Conservation (phyloP, 495 filamentous ascomycete genomes). For the Lophium mytilinum region DNA sequence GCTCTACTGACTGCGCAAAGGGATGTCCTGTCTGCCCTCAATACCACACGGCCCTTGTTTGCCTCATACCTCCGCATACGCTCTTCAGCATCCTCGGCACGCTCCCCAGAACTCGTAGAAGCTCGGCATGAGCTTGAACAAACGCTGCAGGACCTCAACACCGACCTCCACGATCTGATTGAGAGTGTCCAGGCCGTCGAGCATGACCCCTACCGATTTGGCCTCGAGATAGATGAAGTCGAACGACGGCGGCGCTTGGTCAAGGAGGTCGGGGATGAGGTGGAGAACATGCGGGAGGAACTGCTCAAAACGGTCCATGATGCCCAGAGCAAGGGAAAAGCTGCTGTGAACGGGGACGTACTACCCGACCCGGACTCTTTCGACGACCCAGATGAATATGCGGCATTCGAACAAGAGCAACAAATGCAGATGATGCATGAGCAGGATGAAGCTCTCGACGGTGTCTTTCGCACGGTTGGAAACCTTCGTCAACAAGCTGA, state of each 20-base stretch:
- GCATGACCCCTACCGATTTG: constrained; percentile 80
- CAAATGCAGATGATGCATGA: constrained; percentile 89
- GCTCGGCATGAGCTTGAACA: constrained; percentile 74
- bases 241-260: constrained; percentile 72
- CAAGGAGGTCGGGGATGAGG: constrained; percentile 77
- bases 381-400: constrained; percentile 56
- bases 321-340: constrained; percentile 30
- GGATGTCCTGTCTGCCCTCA: constrained; percentile 77
- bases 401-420: constrained; percentile 85
- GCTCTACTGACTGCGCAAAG: constrained; percentile 6
- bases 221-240: constrained; percentile 77
- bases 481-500: constrained; percentile 83
- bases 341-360: constrained; percentile 33
- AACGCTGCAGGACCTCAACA: constrained; percentile 65
- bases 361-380: constrained; percentile 70
- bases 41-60: constrained; percentile 74
- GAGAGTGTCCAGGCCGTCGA: constrained; percentile 85
- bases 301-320: constrained; percentile 48
- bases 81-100: constrained; percentile 60
- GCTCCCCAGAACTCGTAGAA: constrained; percentile 77
- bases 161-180: constrained; percentile 83
- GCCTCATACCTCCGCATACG: constrained; percentile 94
- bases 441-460: constrained; percentile 87
- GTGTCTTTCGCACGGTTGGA: constrained; percentile 85
- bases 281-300: constrained; percentile 83